Percentiles rank a stretch among this genome's conserved stretches.
These are phyloP conservation scores for Nyssa sinensis DNA, from an alignment of 148 eudicot genomes.

Conservation along the genomic window DNA sequence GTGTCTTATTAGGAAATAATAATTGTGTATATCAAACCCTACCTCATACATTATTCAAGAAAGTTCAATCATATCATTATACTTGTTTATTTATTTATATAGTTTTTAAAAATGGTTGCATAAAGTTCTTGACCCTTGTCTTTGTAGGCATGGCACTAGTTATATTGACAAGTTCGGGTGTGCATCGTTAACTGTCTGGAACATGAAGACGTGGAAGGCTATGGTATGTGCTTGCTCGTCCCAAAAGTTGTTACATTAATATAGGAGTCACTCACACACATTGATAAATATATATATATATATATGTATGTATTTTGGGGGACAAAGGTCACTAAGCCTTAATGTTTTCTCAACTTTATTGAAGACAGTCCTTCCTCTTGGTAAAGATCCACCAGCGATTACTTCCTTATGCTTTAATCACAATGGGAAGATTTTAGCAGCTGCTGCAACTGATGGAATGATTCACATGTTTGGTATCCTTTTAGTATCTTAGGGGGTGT, in stretches of 20 bases:
- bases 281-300: too few species aligned
- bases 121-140: neutral
- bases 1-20: too few species aligned
- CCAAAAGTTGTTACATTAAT: neutral
- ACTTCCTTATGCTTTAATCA: conserved; percentile 93
- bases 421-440: conserved; percentile 96
- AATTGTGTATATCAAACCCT: too few species aligned
- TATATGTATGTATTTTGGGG: too few species aligned
- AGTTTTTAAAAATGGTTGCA: neutral
- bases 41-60: neutral
- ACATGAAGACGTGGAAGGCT: conserved; percentile 96
- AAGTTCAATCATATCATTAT: neutral
- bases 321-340: conserved; percentile 20
- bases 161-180: too few species aligned
- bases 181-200: conserved; percentile 92
- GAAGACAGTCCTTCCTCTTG: conserved; percentile 99
- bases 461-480: conserved; percentile 99
- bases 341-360: conserved; percentile 39
- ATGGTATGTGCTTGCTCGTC: conserved; percentile 59
- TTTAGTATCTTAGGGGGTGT: neutral
- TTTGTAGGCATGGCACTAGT: conserved; percentile 65
- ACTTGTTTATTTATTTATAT: neutral
- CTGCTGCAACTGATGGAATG: conserved; percentile 99
- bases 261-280: conserved; percentile 2
- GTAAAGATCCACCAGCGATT: conserved; percentile 95